phyloP scores from a whole-genome alignment of 2,329 filamentous ascomycete genomes.

The Claviceps monticola region DNA sequence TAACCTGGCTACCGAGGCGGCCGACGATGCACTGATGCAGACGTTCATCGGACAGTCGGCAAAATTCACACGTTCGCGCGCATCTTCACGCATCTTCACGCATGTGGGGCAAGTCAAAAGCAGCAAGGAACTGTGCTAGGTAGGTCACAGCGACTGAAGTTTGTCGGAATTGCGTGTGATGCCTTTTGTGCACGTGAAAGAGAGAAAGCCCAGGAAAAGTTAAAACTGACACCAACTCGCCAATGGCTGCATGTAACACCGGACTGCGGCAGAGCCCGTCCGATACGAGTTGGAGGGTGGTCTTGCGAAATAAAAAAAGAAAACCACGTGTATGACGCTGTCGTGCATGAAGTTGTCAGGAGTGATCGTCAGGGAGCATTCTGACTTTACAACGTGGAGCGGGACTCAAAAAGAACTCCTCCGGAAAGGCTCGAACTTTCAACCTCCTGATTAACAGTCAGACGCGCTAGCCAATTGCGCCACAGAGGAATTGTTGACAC shows the following conservation, averaged over 20 bases:
- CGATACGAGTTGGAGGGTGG: not conserved
- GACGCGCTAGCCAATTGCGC: conserved; percentile 44
- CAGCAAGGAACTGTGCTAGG: too few species aligned
- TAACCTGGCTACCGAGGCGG: too few species aligned
- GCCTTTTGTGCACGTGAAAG: not conserved
- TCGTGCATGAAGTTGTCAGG: not conserved
- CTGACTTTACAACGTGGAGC: too few species aligned
- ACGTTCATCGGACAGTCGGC: too few species aligned
- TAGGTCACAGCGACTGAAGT: too few species aligned
- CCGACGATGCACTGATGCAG: too few species aligned
- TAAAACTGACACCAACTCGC: not conserved
- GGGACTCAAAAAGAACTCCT: not conserved
- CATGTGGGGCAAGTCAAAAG: too few species aligned
- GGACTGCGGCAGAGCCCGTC: not conserved
- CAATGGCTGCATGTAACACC: not conserved
- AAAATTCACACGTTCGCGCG: too few species aligned
- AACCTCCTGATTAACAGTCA: conserved; percentile 36
- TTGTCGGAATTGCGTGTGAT: not conserved
- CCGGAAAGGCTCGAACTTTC: conserved; percentile 4
- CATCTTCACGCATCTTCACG: too few species aligned
- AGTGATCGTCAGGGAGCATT: too few species aligned
- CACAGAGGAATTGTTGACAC: conserved; percentile 19
- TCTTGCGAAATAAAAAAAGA: not conserved
- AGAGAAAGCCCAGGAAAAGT: not conserved
- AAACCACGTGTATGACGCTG: not conserved